Percentiles rank a stretch among this genome's conserved stretches.
Conservation (phyloP, 108 stramenopile species). For the Bacterosira constricta region DNA sequence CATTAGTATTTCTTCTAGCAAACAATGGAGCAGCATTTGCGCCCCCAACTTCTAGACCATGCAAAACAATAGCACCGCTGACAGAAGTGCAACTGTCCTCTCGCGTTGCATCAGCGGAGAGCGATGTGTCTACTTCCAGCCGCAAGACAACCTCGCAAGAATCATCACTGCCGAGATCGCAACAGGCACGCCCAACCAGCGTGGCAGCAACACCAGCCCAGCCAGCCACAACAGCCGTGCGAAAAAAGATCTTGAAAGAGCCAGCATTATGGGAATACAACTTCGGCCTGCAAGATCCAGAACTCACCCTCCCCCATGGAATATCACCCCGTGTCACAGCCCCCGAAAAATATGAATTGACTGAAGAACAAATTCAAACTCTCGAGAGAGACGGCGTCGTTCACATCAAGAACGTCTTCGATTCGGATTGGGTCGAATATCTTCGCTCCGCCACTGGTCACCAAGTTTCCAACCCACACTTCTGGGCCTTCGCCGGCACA, state of each 20-base stretch:
- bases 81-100: background rate
- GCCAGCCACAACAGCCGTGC: background rate
- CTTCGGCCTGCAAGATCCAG: conserved; percentile 88
- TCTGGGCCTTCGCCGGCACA: conserved; percentile 92
- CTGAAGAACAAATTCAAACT: conserved; percentile 77
- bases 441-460: conserved; percentile 73
- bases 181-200: background rate
- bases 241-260: conserved; percentile 78
- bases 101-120: too few species aligned
- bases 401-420: conserved; percentile 81
- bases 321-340: conserved; percentile 60
- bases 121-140: background rate
- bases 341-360: conserved; percentile 71
- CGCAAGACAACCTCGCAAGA: background rate
- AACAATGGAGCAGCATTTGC: background rate
- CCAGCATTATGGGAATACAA: conserved; percentile 91
- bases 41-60: background rate
- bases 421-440: conserved; percentile 88
- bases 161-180: background rate
- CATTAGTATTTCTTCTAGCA: background rate
- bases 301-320: conserved; percentile 74
- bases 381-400: conserved; percentile 89
- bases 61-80: background rate
- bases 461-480: conserved; percentile 86
- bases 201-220: background rate